phyloP scores from a whole-genome alignment of 1,284 basidiomycete genomes.

The Coniophora puteana region DNA sequence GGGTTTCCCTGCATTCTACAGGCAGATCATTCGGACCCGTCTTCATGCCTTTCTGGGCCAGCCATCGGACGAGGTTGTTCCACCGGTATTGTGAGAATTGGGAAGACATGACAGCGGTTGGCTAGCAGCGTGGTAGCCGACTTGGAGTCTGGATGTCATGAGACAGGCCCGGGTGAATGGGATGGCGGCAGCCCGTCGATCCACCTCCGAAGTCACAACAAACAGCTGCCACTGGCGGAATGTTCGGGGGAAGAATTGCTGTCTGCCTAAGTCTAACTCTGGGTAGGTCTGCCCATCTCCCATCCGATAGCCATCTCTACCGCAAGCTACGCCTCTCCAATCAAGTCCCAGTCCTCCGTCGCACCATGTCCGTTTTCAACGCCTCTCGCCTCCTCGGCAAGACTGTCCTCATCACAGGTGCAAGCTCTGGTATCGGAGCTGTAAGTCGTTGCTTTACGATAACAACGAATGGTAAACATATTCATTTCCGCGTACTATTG shows the following conservation, averaged over 20 bases:
- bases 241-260: neutral
- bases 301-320: neutral
- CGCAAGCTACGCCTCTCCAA: slow-evolving; percentile 3
- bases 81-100: slow-evolving; percentile 30
- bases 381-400: slow-evolving; percentile 75
- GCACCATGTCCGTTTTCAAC: slow-evolving; percentile 74
- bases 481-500: too few relatives aligned
- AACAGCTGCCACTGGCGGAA: neutral
- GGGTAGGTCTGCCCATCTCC: slow-evolving; percentile 1
- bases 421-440: slow-evolving; percentile 80
- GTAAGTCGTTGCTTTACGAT: slow-evolving; percentile 34
- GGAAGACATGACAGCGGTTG: slow-evolving; percentile 7
- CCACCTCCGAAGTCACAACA: too few relatives aligned
- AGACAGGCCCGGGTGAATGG: too few relatives aligned
- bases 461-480: too few relatives aligned
- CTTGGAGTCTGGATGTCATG: too few relatives aligned
- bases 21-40: slow-evolving; percentile 28
- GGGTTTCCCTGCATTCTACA: slow-evolving; percentile 42
- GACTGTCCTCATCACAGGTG: slow-evolving; percentile 85
- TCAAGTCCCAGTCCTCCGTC: slow-evolving; percentile 9
- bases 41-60: slow-evolving; percentile 50
- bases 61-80: slow-evolving; percentile 53
- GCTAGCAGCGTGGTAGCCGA: too few relatives aligned
- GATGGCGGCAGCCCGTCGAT: too few relatives aligned
- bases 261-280: slow-evolving; percentile 2